Evolutionary conservation across 2,329 filamentous ascomycete genomes (phyloP).

Genomic region (Scedosporium apiospermum): DNA sequence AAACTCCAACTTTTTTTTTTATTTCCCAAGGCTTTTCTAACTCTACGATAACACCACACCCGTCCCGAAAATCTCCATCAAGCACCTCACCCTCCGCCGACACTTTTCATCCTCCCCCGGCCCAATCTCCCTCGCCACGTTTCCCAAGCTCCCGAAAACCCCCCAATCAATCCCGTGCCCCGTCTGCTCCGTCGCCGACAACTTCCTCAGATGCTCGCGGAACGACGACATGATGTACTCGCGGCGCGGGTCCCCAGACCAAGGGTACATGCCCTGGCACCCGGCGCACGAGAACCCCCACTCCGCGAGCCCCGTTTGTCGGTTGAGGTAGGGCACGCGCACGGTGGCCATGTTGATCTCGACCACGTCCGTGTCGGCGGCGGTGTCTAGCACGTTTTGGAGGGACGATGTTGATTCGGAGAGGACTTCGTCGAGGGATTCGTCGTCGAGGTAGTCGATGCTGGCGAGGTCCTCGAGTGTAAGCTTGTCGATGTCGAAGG

Average conservation of each 20-base stretch:
- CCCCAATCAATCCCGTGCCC: background rate
- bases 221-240: background rate
- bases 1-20: background rate
- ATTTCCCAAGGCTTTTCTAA: background rate
- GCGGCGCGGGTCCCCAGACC: background rate
- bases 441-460: background rate
- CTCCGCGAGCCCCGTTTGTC: background rate
- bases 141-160: background rate
- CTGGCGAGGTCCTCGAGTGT: background rate
- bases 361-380: background rate
- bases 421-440: background rate
- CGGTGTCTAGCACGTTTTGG: background rate
- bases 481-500: background rate
- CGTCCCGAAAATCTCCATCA: background rate
- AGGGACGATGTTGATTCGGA: background rate
- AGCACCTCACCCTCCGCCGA: background rate
- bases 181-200: background rate
- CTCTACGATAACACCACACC: background rate
- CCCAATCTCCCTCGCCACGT: background rate
- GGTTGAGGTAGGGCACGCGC: background rate
- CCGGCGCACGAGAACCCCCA: background rate
- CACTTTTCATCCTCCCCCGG: background rate
- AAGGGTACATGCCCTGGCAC: background rate
- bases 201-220: background rate
- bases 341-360: background rate